Conservation (phyloP, 2,329 filamentous ascomycete species). For the Cladorrhinum sp. region DNA sequence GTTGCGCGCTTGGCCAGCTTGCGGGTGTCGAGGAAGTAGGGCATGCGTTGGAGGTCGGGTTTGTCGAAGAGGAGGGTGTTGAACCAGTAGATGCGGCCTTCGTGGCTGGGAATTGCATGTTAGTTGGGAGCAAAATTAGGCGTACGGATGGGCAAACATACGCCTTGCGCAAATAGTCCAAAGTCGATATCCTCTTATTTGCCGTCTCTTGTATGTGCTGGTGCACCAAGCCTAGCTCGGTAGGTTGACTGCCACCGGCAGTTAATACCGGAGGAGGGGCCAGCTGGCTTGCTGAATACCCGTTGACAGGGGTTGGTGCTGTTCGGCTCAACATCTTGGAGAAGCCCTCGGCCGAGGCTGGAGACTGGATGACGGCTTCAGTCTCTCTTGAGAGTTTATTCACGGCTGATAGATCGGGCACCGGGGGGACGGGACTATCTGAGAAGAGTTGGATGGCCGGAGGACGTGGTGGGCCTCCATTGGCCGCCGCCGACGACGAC, state of each 20-base stretch:
- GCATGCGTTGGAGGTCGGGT: slow-evolving; percentile 72
- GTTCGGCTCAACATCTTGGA: slow-evolving; percentile 45
- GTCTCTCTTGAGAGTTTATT: slow-evolving; percentile 20
- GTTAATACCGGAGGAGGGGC: slow-evolving; percentile 28
- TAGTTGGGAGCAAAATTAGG: slow-evolving; percentile 7
- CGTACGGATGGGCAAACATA: slow-evolving; percentile 43
- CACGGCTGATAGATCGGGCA: slow-evolving; percentile 47
- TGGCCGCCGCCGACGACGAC: slow-evolving; percentile 40
- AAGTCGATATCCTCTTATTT: slow-evolving; percentile 87
- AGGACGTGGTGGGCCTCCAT: slow-evolving; percentile 27
- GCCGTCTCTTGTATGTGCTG: slow-evolving; percentile 78
- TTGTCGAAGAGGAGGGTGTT: slow-evolving; percentile 93
- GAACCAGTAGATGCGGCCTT: slow-evolving; percentile 96
- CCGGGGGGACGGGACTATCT: slow-evolving; percentile 47
- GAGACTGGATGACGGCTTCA: slow-evolving; percentile 30
- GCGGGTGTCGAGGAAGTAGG: slow-evolving; percentile 72
- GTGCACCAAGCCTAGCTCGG: slow-evolving; percentile 49
- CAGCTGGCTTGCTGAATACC: slow-evolving; percentile 28
- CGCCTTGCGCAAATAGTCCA: slow-evolving; percentile 92
- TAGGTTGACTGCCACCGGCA: slow-evolving; percentile 35
- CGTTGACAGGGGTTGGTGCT: slow-evolving; percentile 35
- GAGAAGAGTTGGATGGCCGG: slow-evolving; percentile 10
- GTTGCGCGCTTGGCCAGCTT: slow-evolving; percentile 87
- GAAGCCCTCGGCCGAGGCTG: slow-evolving; percentile 37
- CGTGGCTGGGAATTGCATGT: slow-evolving; percentile 64